Conservation (phyloP, 2,329 filamentous ascomycete species). For the Karstenula rhodostoma region DNA sequence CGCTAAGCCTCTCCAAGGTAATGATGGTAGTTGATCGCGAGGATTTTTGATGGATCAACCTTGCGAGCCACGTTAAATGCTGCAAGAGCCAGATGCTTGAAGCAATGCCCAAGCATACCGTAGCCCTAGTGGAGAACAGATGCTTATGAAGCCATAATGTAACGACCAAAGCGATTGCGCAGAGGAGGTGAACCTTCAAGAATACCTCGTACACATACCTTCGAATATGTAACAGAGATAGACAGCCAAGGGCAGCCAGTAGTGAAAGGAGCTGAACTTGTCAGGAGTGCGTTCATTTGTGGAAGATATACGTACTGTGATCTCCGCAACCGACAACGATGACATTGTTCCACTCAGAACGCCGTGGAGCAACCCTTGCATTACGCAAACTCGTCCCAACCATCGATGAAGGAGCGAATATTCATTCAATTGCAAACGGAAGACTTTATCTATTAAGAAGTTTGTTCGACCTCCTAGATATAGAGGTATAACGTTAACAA, state of each 20-base stretch:
- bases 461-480: constrained; percentile 21
- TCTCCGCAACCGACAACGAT: constrained; percentile 1
- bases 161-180: constrained; percentile 11
- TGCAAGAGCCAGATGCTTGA: constrained; percentile 9
- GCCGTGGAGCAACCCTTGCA: constrained; percentile 19
- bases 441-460: constrained; percentile 13
- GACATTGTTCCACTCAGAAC: constrained; percentile 3
- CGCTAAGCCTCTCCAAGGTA: background rate
- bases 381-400: constrained; percentile 19
- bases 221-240: constrained; percentile 19
- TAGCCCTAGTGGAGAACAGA: background rate
- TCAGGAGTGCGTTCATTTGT: background rate
- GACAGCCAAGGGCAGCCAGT: constrained; percentile 4
- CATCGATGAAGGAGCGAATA: constrained; percentile 19
- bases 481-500: constrained; percentile 21
- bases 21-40: background rate
- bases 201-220: constrained; percentile 24
- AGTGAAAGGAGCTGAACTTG: constrained; percentile 16
- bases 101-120: constrained; percentile 1
- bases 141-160: constrained; percentile 18
- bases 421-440: constrained; percentile 12
- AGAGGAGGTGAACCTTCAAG: constrained; percentile 15
- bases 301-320: background rate
- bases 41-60: constrained; percentile 15
- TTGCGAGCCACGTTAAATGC: constrained; percentile 7